These are phyloP conservation scores for Phytophthora crassamura DNA, from an alignment of 352 stramenopile species.

Conservation along the genomic window DNA sequence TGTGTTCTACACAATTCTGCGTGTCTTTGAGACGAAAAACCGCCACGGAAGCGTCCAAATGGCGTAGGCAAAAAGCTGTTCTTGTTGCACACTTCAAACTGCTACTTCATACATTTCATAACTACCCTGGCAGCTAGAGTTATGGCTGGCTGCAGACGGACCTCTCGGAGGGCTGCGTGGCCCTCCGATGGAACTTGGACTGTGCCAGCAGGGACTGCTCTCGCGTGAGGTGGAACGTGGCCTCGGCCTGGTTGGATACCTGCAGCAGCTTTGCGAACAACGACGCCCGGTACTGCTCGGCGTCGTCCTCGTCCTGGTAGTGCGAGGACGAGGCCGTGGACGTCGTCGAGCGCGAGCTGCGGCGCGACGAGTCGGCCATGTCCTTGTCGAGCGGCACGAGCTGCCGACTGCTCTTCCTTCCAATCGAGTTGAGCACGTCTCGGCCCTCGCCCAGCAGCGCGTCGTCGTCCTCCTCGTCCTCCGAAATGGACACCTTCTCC, in stretches of 20 bases:
- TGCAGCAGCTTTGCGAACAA: slow-evolving; percentile 49
- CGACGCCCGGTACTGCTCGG: slow-evolving; percentile 43
- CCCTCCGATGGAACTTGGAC: slow-evolving; percentile 37
- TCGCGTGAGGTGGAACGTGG: slow-evolving; percentile 47
- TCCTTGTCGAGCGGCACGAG: slow-evolving; percentile 35
- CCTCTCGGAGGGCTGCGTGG: slow-evolving; percentile 11
- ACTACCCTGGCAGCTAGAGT: neutral
- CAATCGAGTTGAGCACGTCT: slow-evolving; percentile 49
- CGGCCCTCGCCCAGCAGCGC: slow-evolving; percentile 26
- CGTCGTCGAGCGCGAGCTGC: slow-evolving; percentile 38
- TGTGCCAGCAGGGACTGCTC: slow-evolving; percentile 47
- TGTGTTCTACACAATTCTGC: no score
- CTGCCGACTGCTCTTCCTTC: slow-evolving; percentile 32
- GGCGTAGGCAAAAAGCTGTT: no score
- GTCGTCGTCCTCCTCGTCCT: slow-evolving; percentile 42
- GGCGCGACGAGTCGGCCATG: slow-evolving; percentile 25
- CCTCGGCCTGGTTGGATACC: slow-evolving; percentile 46
- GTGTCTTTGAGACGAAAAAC: neutral
- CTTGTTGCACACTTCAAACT: no score
- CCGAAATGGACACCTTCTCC: slow-evolving; percentile 37
- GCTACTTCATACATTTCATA: no score
- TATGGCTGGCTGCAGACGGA: slow-evolving; percentile 30
- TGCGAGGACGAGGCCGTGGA: slow-evolving; percentile 40
- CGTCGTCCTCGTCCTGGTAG: slow-evolving; percentile 32
- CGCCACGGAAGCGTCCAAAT: neutral